Base-by-base conservation (phyloP, 352 stramenopile species). In the Phytophthora brassicae region DNA sequence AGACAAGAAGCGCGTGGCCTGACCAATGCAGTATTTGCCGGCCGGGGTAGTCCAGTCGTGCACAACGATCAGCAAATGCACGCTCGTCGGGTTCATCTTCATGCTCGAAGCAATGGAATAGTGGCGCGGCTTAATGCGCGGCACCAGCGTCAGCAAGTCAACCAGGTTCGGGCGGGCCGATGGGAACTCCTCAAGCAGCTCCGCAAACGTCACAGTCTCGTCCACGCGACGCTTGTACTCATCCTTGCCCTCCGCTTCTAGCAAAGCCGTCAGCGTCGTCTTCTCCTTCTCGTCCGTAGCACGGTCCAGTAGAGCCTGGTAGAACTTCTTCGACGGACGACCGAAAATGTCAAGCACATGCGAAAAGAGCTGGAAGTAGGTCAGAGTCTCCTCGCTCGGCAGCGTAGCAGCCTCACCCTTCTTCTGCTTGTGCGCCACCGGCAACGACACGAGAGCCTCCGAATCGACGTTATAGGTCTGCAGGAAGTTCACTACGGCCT, bases 41-140 rank as follows among this genome's bases (percentile, higher is more conserved):
- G 67, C 79, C 0, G 81, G 84, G 31, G 79, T 94, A 24, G 81
- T 90, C 89, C 87, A 96, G 69, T 94, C 80, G 66, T 95, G 84
- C 58, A 92, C 83, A 17, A 96, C 87, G 35, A 96, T 80, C 23
- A 93, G 71, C 64, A 97, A 56, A 61, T 97, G 85, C 38, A 97
- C 84, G 47, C 79, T 86, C 35, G 66, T 83, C 28, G 84, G 85
- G 68, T 92, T 88, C 70, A 89, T 78, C 75, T 94, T 90, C 77
- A 90, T 91, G 54, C 81, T 93, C 22, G 86, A 96, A n/a, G 88
- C 87, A 57, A 97, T 96, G 38, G 85, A 95, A 74, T 97, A 97
- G 72, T 94, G 87, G n/a, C 89, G 87, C 54, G 89, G 68, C 69
- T 90, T 92, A 60, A 97, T 94, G 52, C 77, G 79, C 28, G 86